Evolutionary conservation across 352 stramenopile species (phyloP).

Genomic region (Albugo candida): DNA sequence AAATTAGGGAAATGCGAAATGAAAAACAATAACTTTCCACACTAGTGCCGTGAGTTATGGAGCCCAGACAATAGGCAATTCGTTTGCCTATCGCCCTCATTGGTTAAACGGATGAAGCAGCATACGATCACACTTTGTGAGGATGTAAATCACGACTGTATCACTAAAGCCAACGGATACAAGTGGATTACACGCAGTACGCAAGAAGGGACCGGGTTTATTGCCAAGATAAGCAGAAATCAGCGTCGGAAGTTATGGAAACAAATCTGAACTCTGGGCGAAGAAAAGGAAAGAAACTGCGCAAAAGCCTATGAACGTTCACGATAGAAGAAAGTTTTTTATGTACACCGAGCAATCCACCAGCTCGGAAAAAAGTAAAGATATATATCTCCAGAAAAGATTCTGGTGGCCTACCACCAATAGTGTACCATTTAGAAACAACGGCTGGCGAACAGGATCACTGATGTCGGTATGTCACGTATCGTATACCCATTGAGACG

Average conservation of each 20-base stretch:
- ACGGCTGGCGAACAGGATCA: too few relatives aligned
- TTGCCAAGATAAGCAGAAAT: constrained; percentile 17
- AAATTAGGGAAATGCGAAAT: constrained; percentile 71
- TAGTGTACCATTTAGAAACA: constrained; percentile 16
- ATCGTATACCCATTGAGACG: too few relatives aligned
- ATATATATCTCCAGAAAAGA: constrained; percentile 81
- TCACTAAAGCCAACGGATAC: constrained; percentile 90
- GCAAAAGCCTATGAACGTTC: constrained; percentile 38
- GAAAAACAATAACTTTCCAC: constrained; percentile 89
- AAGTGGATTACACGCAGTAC: constrained; percentile 86
- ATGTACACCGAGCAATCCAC: constrained; percentile 78
- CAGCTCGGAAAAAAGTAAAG: constrained; percentile 75
- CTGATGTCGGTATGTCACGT: too few relatives aligned
- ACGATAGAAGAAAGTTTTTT: constrained; percentile 68
- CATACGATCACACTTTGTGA: constrained; percentile 84
- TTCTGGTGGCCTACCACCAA: constrained; percentile 70
- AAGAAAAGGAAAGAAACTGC: constrained; percentile 81
- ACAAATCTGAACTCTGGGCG: constrained; percentile 78
- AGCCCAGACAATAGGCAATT: constrained; percentile 91
- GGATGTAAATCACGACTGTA: constrained; percentile 70
- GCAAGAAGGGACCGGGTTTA: constrained; percentile 11
- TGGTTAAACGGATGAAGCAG: constrained; percentile 88
- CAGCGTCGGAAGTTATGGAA: too few relatives aligned
- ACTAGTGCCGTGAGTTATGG: constrained; percentile 88
- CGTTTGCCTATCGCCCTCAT: constrained; percentile 62